Evolutionary conservation across 768 basidiomycete genomes (phyloP), one percentile per base, ranked within the genome.

Genomic region (Sarcodon sp.): DNA sequence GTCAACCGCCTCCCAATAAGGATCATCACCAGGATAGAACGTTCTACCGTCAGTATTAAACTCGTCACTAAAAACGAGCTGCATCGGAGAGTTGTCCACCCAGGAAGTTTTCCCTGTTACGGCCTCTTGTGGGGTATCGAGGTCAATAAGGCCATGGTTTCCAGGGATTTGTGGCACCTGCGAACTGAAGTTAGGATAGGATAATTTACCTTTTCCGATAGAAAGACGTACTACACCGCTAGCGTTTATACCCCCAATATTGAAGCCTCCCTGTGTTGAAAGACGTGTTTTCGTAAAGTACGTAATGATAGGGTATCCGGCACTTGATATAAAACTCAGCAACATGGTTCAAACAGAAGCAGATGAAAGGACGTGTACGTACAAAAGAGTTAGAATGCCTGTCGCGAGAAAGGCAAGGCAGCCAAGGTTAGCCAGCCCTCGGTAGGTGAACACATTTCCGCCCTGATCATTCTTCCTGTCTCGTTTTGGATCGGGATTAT

Each of bases 31-130:
- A 45, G 81, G 82, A 61, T 84, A 89, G 61, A 93, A 93, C 0
- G 83, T 75, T 35, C 92, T 77, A 10, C 84, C 82, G 1, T 83
- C 79, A 7, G 65, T 66, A 48, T 94, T 80, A 65, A 94, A 94
- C 63, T 94, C 92, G 61, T 94, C 91, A 44, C 84, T 87, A 59
- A 88, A 93, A 4, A 90, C 77, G 10, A 94, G 70, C 50, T 82
- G 78, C 65, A 83, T 57, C 55, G 72, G 46, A 49, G 73, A 77
- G 4, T 83, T 80, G 53, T 87, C 82, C 34, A 68, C 66, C 55
- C 77, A 70, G 4, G 80, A 78, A 0, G 70, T 27, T 55, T 75
- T 69, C 49, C 65, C 66, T 65, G 77, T 70, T 8, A 67, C 83
- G 0, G 73, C 69, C 48, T 69, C 51, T 1, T 91, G 75, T 0